Base-by-base conservation (phyloP, 108 stramenopile species). In the Cyclotella baltica region DNA sequence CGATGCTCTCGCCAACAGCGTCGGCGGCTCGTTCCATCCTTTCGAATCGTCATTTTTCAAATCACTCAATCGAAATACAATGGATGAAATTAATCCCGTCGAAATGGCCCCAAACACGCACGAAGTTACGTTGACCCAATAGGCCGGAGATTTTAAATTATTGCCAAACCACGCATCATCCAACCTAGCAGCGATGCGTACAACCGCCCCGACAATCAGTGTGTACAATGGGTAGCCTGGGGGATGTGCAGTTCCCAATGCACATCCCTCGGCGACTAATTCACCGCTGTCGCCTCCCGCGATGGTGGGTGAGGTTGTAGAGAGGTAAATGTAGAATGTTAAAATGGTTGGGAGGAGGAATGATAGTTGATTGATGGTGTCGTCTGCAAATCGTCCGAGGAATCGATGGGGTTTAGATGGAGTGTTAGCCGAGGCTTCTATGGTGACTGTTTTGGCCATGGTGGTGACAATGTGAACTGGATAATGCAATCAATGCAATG, bases 161-260 rank as follows among this genome's bases (percentile, higher is more conserved):
- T 35, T 19, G 22, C 18, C 51, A 22, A 16, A 29, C 30, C 47
- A 36, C 72, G 80, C 15, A 69, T 34, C 22, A 36, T 38, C 31
- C 67, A 72, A n/a, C 16, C 16, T 19, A 36, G 57, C 4, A 6
- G 57, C 4, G 8, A 58, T 5, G 2, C 62, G 62, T 5, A 40
- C 37, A 29, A 83, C 61, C 20, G 76, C 1, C n/a, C 80, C 76
- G 0, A 74, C 64, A 2, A 93, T 55, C 38, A 93, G 4, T 1
- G 82, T 88, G 63, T 89, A 83, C 18, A 88, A 34, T 4, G 94
- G 93, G 68, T 95, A 95, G 0, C 92, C 92, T 3, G 94, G 94
- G 1, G 94, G 94, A 53, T 95, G 94, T 0, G 90, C 86, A 1
- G 90, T 92, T 0, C 94, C 94, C 27, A 84, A 78, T 10, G 51